phyloP scores from a whole-genome alignment of 495 filamentous ascomycete species.

The Aspergillus kassunensis region DNA sequence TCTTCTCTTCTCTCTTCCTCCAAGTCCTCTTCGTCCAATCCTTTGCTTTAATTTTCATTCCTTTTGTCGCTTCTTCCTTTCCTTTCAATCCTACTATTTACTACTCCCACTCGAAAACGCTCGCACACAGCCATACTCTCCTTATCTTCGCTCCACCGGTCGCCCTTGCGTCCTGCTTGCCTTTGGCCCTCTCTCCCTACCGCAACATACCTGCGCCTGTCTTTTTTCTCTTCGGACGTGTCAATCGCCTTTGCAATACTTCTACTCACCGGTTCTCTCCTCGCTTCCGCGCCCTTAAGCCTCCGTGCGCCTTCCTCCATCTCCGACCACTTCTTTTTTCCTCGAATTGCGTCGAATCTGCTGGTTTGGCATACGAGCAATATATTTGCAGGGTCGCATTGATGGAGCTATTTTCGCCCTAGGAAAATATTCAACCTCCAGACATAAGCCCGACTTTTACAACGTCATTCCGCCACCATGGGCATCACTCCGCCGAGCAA shows the following conservation, averaged over 20 bases:
- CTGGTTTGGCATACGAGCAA: neutral
- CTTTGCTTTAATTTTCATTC: conserved; percentile 8
- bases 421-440: conserved; percentile 1
- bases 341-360: neutral
- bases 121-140: neutral
- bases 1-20: neutral
- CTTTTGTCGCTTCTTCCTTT: conserved; percentile 6
- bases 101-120: too few species aligned
- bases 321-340: neutral
- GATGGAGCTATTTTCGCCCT: conserved; percentile 21
- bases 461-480: conserved; percentile 30
- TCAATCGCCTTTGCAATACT: neutral
- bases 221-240: conserved; percentile 3
- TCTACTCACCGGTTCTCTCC: conserved; percentile 17
- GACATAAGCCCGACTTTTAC: neutral
- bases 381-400: conserved; percentile 7
- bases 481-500: conserved; percentile 23
- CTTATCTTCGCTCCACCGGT: conserved; percentile 13
- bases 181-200: conserved; percentile 6
- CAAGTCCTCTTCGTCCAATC: conserved; percentile 10
- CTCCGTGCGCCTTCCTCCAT: neutral
- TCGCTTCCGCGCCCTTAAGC: conserved; percentile 10
- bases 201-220: neutral
- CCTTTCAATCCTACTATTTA: neutral
- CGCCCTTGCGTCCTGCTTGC: conserved; percentile 19